A percentile compares a stretch with the other conserved stretches of the same genome.
phyloP scores from a whole-genome alignment of 768 basidiomycete genomes.

The Collybia mongolica region DNA sequence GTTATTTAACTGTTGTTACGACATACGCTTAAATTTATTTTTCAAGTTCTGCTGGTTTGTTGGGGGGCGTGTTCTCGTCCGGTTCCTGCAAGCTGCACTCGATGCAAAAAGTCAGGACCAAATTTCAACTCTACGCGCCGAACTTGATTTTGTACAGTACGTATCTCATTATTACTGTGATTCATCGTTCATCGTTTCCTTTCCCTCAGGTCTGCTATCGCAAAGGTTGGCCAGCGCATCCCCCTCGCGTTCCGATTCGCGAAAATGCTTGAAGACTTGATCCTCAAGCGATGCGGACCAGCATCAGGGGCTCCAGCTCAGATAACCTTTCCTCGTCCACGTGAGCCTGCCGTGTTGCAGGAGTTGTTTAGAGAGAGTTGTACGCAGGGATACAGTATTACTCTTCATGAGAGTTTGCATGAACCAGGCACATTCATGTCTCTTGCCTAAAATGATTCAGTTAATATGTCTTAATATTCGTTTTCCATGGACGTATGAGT shows the following conservation, averaged over 20 bases:
- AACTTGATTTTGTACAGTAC: conserved; percentile 70
- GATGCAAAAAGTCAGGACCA: conserved; percentile 57
- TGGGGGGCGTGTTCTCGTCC: conserved; percentile 62
- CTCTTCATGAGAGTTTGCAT: conserved; percentile 30
- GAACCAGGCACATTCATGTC: conserved; percentile 35
- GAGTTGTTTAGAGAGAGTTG: conserved; percentile 29
- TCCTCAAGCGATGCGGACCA: conserved; percentile 35
- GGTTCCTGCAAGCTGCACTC: conserved; percentile 64
- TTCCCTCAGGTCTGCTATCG: conserved; percentile 50
- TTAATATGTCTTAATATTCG: neutral
- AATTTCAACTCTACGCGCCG: conserved; percentile 54
- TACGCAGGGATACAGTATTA: conserved; percentile 22
- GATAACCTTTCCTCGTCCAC: conserved; percentile 33
- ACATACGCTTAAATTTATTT: neutral
- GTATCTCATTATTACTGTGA: conserved; percentile 18
- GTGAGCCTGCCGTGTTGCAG: conserved; percentile 27
- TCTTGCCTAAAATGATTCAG: conserved; percentile 17
- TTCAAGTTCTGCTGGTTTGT: conserved; percentile 67
- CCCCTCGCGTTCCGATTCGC: conserved; percentile 64
- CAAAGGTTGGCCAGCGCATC: conserved; percentile 62
- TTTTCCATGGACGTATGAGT: neutral
- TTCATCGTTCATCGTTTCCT: neutral
- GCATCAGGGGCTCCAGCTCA: conserved; percentile 23
- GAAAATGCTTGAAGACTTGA: conserved; percentile 53
- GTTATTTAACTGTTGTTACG: conserved; percentile 14